These are phyloP conservation scores for Raphanus hybrid DNA, from an alignment of 441 rosid genomes.

Conservation along the genomic window DNA sequence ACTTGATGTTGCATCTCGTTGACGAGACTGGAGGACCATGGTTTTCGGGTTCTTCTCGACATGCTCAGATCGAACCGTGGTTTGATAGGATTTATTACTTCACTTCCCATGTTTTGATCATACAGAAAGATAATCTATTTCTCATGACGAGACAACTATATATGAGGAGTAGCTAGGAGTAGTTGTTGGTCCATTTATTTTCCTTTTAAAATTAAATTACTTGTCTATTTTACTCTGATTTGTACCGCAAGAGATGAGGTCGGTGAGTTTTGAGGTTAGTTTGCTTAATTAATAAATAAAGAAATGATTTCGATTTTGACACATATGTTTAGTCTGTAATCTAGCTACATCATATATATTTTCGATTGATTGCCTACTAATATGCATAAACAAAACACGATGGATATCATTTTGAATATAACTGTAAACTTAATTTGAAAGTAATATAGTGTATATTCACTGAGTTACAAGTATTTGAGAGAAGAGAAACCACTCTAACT, in stretches of 20 bases:
- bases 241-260: conserved; percentile 16
- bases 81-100: conserved; percentile 42
- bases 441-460: neutral
- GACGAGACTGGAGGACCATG: conserved; percentile 39
- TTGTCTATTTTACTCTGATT: conserved; percentile 3
- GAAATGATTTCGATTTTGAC: neutral
- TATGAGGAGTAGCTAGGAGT: conserved; percentile 24
- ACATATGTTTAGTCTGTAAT: conserved; percentile 10
- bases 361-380: neutral
- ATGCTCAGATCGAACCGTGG: conserved; percentile 58
- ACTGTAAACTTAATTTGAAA: neutral
- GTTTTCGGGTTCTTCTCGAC: conserved; percentile 64
- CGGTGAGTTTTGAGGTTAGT: conserved; percentile 9
- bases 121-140: neutral
- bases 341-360: conserved; percentile 5
- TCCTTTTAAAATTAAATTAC: neutral
- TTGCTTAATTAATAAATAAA: conserved; percentile 15
- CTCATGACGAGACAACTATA: conserved; percentile 26
- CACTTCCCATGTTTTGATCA: conserved; percentile 50
- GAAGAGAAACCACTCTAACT: neutral
- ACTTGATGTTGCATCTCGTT: conserved; percentile 30
- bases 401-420: neutral
- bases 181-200: conserved; percentile 28
- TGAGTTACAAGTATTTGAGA: neutral
- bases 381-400: neutral